A percentile compares a stretch with the other conserved stretches of the same genome.
These are phyloP conservation scores for Niveomyces coronatus DNA, from an alignment of 2,329 filamentous ascomycete species.

Conservation along the genomic window DNA sequence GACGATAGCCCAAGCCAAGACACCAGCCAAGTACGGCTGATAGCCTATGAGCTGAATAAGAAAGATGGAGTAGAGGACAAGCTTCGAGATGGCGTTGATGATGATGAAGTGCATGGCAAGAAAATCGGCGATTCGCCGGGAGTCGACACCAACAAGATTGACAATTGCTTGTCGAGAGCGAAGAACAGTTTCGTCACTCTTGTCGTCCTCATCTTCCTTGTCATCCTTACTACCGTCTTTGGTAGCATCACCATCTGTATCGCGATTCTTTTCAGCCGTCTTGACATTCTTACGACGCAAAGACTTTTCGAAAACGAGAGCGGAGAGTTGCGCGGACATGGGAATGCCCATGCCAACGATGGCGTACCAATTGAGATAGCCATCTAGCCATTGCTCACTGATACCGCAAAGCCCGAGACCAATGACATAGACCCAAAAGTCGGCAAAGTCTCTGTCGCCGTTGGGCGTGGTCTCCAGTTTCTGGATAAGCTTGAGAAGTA, in stretches of 20 bases:
- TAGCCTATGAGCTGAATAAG: slow-evolving; percentile 62
- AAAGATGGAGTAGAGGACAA: slow-evolving; percentile 56
- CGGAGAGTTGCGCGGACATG: slow-evolving; percentile 57
- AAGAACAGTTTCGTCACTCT: slow-evolving; percentile 25
- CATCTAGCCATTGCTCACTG: slow-evolving; percentile 49
- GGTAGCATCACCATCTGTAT: slow-evolving; percentile 19
- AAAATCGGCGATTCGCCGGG: slow-evolving; percentile 59
- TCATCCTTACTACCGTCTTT: slow-evolving; percentile 21
- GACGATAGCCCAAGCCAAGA: slow-evolving; percentile 52
- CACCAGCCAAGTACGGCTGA: slow-evolving; percentile 55
- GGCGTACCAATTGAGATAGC: slow-evolving; percentile 57
- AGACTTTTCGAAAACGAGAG: slow-evolving; percentile 66
- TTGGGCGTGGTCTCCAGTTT: slow-evolving; percentile 49
- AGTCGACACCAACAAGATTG: slow-evolving; percentile 70
- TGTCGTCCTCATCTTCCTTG: slow-evolving; percentile 38
- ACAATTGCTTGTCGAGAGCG: slow-evolving; percentile 58
- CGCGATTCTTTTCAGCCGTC: slow-evolving; percentile 36
- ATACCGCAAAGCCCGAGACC: slow-evolving; percentile 52
- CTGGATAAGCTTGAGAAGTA: slow-evolving; percentile 54
- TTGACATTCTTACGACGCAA: slow-evolving; percentile 71
- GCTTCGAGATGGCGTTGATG: slow-evolving; percentile 49
- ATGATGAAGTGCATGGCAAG: slow-evolving; percentile 56
- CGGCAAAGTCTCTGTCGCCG: slow-evolving; percentile 30
- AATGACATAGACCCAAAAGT: slow-evolving; percentile 59
- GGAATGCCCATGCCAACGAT: slow-evolving; percentile 54